A percentile compares a stretch with the other conserved stretches of the same genome.
phyloP scores from a whole-genome alignment of 83 land plant species.

The Thuja plicata region DNA sequence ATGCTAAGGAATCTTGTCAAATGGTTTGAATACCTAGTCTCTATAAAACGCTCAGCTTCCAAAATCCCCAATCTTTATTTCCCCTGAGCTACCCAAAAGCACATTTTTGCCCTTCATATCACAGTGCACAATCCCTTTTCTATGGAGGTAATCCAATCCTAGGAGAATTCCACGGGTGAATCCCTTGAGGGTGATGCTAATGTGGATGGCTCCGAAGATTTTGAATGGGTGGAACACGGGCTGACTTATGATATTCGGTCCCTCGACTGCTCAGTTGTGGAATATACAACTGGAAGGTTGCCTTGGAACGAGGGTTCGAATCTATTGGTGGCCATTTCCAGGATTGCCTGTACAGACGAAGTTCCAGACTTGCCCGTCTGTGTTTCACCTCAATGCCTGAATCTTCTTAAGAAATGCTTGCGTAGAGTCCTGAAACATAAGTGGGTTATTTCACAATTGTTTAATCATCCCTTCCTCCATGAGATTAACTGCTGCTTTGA shows the following conservation, averaged over 20 bases:
- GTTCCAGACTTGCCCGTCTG: not conserved
- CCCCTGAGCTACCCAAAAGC: conserved; percentile 31
- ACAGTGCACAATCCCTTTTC: conserved; percentile 51
- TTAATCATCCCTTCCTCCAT: conserved; percentile 17
- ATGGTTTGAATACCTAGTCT: too few relatives aligned
- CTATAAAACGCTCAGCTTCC: too few relatives aligned
- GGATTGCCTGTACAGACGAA: conserved; percentile 27
- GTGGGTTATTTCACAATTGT: not conserved
- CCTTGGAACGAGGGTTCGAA: conserved; percentile 34
- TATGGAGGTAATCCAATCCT: conserved; percentile 45
- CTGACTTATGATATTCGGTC: conserved; percentile 59
- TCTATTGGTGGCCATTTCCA: conserved; percentile 20
- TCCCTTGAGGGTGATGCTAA: conserved; percentile 49
- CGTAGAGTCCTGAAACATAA: not conserved
- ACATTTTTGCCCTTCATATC: conserved; percentile 67
- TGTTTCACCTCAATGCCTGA: conserved; percentile 37
- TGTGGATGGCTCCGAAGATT: conserved; percentile 73
- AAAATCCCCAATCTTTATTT: conserved; percentile 49
- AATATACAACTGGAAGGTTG: conserved; percentile 52
- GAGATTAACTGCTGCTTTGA: too few relatives aligned
- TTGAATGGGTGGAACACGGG: conserved; percentile 28
- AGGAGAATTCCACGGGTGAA: conserved; percentile 36
- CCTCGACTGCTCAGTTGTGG: conserved; percentile 55
- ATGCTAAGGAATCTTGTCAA: too few relatives aligned
- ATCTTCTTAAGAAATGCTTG: conserved; percentile 3